Evolutionary conservation across 78 protist species (phyloP).

Genomic region (Corallochytrium limacisporum): DNA sequence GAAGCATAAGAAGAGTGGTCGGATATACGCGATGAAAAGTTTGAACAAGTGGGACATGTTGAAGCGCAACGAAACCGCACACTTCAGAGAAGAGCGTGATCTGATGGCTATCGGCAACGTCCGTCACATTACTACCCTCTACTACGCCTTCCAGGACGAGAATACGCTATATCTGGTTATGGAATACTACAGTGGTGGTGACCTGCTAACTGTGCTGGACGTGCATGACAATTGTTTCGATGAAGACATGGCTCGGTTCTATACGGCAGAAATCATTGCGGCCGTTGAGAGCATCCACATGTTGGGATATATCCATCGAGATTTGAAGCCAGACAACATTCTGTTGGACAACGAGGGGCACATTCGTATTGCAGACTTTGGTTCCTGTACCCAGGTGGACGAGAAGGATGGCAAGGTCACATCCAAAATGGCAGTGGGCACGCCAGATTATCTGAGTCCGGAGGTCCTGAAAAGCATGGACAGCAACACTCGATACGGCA

Average conservation of each 20-base stretch:
- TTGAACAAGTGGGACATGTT: constrained; percentile 21
- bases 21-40: constrained; percentile 41
- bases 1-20: neutral
- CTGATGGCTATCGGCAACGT: constrained; percentile 9
- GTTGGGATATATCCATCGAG: constrained; percentile 40
- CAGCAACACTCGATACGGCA: constrained; percentile 30
- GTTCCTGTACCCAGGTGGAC: neutral
- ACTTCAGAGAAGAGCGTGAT: neutral
- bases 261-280: constrained; percentile 54
- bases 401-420: neutral
- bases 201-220: neutral
- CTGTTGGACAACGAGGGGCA: neutral
- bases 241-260: constrained; percentile 55
- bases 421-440: constrained; percentile 25
- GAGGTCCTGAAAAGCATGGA: constrained; percentile 33
- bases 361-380: neutral
- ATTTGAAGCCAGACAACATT: constrained; percentile 8
- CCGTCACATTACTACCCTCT: constrained; percentile 45
- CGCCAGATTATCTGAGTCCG: constrained; percentile 65
- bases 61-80: neutral
- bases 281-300: constrained; percentile 62
- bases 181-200: constrained; percentile 22
- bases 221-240: neutral
- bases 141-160: constrained; percentile 55
- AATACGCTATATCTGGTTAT: constrained; percentile 11